Evolutionary conservation across 1,284 basidiomycete species (phyloP).

Genomic region (Heterobasidion occidentale): DNA sequence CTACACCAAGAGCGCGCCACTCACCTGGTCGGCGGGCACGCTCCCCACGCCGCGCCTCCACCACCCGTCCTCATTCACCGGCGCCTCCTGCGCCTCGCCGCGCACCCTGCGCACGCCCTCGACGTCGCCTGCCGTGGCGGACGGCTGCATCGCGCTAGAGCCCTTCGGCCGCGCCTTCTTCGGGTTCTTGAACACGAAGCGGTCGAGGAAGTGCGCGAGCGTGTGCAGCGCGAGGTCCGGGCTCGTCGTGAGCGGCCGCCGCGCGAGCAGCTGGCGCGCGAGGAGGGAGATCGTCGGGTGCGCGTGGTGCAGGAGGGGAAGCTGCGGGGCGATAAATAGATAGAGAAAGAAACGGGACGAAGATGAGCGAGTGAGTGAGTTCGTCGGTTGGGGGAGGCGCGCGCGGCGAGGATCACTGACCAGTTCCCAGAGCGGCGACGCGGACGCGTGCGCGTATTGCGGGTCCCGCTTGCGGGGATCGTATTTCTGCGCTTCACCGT

Average conservation of each 20-base stretch:
- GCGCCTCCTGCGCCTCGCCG: conserved; percentile 46
- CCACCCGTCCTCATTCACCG: conserved; percentile 78
- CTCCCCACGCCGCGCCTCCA: conserved; percentile 68
- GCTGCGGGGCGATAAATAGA: conserved; percentile 31
- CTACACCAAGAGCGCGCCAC: no score
- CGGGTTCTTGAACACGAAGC: conserved; percentile 91
- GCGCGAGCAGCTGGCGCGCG: conserved; percentile 72
- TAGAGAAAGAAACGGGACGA: background rate
- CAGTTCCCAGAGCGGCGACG: conserved; percentile 85
- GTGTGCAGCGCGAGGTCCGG: conserved; percentile 92
- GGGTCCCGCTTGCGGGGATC: conserved; percentile 92
- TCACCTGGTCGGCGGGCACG: conserved; percentile 83
- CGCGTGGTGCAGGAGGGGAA: conserved; percentile 78
- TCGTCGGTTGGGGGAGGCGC: no score
- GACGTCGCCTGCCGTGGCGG: conserved; percentile 46
- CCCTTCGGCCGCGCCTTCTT: conserved; percentile 79
- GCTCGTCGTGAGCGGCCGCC: conserved; percentile 68
- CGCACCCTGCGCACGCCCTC: conserved; percentile 65
- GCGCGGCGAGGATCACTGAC: conserved; percentile 35
- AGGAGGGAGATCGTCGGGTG: conserved; percentile 91
- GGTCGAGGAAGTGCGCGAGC: conserved; percentile 54
- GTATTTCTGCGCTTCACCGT: conserved; percentile 43
- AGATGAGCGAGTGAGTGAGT: background rate
- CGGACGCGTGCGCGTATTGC: conserved; percentile 76
- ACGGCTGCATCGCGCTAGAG: conserved; percentile 93